These are phyloP conservation scores for Berberis thunbergii DNA, from an alignment of 164 flowering plant genomes.

Conservation along the genomic window DNA sequence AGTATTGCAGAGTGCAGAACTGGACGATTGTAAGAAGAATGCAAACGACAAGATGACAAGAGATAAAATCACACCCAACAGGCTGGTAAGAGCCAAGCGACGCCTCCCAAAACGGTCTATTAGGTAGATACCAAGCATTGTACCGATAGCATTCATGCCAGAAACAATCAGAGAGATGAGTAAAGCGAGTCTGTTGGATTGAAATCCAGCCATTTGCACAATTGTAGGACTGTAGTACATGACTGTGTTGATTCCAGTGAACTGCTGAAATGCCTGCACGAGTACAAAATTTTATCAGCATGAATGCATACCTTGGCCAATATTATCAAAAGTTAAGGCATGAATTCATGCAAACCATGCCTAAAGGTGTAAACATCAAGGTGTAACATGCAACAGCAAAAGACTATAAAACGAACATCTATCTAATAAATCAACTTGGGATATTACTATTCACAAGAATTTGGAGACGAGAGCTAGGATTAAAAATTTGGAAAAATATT, in stretches of 20 bases:
- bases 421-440: too few species aligned
- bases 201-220: constrained; percentile 96
- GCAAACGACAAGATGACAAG: constrained; percentile 55
- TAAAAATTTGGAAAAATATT: too few species aligned
- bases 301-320: neutral
- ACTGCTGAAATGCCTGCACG: constrained; percentile 95
- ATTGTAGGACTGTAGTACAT: constrained; percentile 99
- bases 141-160: constrained; percentile 75
- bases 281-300: neutral
- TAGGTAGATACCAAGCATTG: constrained; percentile 72
- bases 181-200: constrained; percentile 73
- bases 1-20: constrained; percentile 16
- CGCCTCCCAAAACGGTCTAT: constrained; percentile 77
- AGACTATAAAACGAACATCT: too few species aligned
- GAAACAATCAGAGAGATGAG: constrained; percentile 80
- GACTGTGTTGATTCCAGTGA: constrained; percentile 93
- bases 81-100: constrained; percentile 60
- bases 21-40: constrained; percentile 43
- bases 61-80: constrained; percentile 61
- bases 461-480: too few species aligned
- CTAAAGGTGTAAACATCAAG: too few species aligned
- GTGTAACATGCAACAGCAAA: too few species aligned
- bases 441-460: too few species aligned
- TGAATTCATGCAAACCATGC: too few species aligned
- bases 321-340: too few species aligned